Evolutionary conservation across 2,329 filamentous ascomycete genomes (phyloP), one percentile per base, ranked within the genome.

Genomic region (Periconia sp.): DNA sequence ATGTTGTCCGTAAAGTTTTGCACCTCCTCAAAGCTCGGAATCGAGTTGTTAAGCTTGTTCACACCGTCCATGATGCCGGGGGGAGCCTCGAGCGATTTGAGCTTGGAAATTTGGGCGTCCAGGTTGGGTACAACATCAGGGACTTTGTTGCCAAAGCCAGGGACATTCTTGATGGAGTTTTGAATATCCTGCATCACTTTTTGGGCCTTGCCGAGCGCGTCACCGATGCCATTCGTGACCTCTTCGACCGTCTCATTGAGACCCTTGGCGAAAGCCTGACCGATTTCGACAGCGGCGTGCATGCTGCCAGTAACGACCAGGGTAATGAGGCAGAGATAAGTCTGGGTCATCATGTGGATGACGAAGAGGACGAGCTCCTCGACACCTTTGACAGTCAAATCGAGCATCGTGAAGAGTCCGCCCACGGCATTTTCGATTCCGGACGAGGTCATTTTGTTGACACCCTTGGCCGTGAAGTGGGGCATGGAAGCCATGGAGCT

Each of bases 401-500:
- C 81, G 47, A 97, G 81, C 76, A 94, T 86, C 41, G 85, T 80
- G 73, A 94, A 90, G 72, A 97, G 82, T 46, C 85, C 93, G 57
- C 86, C 82, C 60, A 97, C 86, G 9, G 91, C 86, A 63, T 88
- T 86, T 63, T 92, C 90, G 61, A 97, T 87, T 52, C 90, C 88
- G 45, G 82, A 82, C 31, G 91, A 90, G 8, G 91, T 89, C 62
- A 97, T 78, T 54, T 91, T 84, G 76, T 99, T 99, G 70, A 97
- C 87, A 50, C 94, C 94, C 48, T 83, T 80, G 1, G 92, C 90
- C 71, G 97, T 87, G 76, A 96, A 97, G 75, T 97, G 89, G 53
- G 94, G 94, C 92, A 97, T 96, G 37, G 94, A 97, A 40, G 93
- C 94, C 91, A 99, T 93, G 56, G 91, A 84, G 71, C 92, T 97